Conservation (phyloP, 306 rosid genomes). For the Psophocarpus tetragonolobus region DNA sequence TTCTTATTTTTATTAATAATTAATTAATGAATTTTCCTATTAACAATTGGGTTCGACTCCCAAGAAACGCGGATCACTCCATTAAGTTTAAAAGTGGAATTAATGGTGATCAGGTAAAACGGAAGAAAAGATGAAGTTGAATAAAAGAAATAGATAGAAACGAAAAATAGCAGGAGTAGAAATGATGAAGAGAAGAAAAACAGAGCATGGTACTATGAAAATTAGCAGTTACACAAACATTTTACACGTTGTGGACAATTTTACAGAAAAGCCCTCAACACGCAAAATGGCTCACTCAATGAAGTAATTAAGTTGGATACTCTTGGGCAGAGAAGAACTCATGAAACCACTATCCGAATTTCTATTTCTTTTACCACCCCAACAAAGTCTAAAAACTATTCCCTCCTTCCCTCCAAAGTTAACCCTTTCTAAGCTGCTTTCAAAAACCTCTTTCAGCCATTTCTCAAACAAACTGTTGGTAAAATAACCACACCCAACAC, state of each 20-base stretch:
- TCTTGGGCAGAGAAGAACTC: constrained; percentile 69
- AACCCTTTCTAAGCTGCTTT: constrained; percentile 54
- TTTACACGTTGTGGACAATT: constrained; percentile 32
- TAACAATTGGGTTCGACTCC: too few relatives aligned
- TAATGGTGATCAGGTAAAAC: too few relatives aligned
- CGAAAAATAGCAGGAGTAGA: not conserved
- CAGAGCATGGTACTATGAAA: constrained; percentile 49
- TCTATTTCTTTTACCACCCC: constrained; percentile 58
- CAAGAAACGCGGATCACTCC: too few relatives aligned
- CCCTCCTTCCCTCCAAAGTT: constrained; percentile 66
- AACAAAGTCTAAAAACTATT: constrained; percentile 61
- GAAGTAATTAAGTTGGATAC: constrained; percentile 55
- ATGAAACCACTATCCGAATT: constrained; percentile 61
- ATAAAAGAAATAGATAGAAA: not conserved
- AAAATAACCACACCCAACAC: constrained; percentile 58
- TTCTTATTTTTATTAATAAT: too few relatives aligned
- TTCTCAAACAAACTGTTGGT: constrained; percentile 68
- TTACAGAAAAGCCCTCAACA: constrained; percentile 31
- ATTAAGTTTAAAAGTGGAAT: too few relatives aligned
- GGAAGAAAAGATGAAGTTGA: not conserved
- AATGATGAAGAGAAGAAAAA: not conserved
- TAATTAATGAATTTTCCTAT: too few relatives aligned
- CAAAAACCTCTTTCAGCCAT: constrained; percentile 67
- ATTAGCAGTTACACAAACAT: constrained; percentile 54
- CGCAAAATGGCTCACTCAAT: constrained; percentile 45